phyloP scores from a whole-genome alignment of 805 yeast species.

The Suhomyces vadensis region DNA sequence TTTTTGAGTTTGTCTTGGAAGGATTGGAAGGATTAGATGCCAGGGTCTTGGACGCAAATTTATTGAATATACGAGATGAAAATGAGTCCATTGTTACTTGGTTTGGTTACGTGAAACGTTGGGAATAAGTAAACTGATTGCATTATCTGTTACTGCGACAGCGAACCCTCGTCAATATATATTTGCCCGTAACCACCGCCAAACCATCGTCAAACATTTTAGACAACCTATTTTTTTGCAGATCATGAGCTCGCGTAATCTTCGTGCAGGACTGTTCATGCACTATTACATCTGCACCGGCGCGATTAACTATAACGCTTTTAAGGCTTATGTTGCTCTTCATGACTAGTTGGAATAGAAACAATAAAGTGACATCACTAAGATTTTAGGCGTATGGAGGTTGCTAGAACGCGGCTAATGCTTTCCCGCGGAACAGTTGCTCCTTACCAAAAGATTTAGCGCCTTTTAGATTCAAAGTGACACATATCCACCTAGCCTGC shows the following conservation, averaged over 20 bases:
- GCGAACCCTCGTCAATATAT: background rate
- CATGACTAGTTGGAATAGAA: too few relatives aligned
- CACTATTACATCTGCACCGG: background rate
- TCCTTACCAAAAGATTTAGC: too few relatives aligned
- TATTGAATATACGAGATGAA: background rate
- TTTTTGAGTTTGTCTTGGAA: slow-evolving; percentile 6
- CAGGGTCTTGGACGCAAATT: background rate
- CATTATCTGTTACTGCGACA: background rate
- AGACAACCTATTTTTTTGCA: too few relatives aligned
- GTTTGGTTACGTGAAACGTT: too few relatives aligned
- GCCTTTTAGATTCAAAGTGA: too few relatives aligned
- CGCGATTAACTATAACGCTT: background rate
- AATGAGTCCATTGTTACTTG: background rate
- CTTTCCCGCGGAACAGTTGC: too few relatives aligned
- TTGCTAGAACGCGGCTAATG: too few relatives aligned
- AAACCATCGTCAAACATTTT: background rate
- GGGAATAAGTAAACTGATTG: too few relatives aligned
- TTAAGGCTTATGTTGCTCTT: background rate
- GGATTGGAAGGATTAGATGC: background rate
- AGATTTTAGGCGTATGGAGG: too few relatives aligned
- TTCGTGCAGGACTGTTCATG: background rate
- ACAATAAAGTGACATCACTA: too few relatives aligned
- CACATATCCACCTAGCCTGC: too few relatives aligned
- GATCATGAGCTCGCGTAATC: background rate
- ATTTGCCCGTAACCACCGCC: background rate